These are phyloP conservation scores for Huiozyma naganishii DNA, from an alignment of 805 yeast genomes.

Conservation along the genomic window DNA sequence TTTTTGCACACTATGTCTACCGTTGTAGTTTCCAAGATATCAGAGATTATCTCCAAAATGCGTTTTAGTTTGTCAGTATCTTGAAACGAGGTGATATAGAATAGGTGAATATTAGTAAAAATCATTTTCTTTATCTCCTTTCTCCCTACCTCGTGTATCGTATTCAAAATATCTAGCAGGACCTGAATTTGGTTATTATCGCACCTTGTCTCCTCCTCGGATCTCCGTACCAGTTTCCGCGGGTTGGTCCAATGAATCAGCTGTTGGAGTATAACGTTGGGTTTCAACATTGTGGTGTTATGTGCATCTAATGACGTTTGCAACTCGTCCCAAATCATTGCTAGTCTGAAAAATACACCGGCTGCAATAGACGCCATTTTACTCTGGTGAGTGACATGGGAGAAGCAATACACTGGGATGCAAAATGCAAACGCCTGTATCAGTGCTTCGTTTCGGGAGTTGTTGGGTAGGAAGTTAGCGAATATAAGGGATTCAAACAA, in stretches of 20 bases:
- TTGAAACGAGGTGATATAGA: conserved; percentile 32
- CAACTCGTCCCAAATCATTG: conserved; percentile 33
- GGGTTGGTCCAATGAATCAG: conserved; percentile 83
- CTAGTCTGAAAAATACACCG: conserved; percentile 53
- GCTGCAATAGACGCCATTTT: conserved; percentile 52
- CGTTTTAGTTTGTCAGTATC: conserved; percentile 18
- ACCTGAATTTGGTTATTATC: conserved; percentile 47
- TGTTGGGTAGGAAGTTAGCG: conserved; percentile 64
- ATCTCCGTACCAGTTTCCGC: conserved; percentile 41
- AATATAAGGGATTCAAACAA: conserved; percentile 60
- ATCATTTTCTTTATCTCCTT: conserved; percentile 46
- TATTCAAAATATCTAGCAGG: conserved; percentile 42
- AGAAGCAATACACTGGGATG: conserved; percentile 76
- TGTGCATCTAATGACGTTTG: conserved; percentile 24
- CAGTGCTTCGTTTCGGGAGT: conserved; percentile 50
- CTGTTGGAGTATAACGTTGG: conserved; percentile 54
- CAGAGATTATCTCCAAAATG: conserved; percentile 20
- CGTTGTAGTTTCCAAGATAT: conserved; percentile 22
- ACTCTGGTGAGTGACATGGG: conserved; percentile 62
- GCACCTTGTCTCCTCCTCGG: conserved; percentile 31
- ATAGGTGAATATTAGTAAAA: conserved; percentile 38
- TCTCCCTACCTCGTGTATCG: conserved; percentile 36
- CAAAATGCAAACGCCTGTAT: conserved; percentile 78
- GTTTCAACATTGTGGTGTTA: conserved; percentile 24
- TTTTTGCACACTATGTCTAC: conserved; percentile 29